Evolutionary conservation across 148 eudicot genomes (phyloP).

Genomic region (Diospyros lotus): DNA sequence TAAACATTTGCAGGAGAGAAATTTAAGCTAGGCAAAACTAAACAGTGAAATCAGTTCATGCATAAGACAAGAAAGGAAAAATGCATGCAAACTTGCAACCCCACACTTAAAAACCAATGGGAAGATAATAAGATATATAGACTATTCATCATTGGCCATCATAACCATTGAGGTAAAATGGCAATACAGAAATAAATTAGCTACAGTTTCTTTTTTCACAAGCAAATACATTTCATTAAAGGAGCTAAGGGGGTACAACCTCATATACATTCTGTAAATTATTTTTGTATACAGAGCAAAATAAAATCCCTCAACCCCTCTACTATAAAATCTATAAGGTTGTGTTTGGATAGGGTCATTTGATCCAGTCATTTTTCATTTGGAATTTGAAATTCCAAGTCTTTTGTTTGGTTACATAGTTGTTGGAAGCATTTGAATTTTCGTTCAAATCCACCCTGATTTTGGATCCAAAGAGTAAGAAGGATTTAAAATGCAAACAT

Average conservation of each 20-base stretch:
- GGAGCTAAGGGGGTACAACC: not conserved
- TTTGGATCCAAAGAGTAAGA: no score
- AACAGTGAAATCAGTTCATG: not conserved
- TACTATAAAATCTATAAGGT: no score
- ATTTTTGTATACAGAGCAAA: not conserved
- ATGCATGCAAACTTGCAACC: not conserved
- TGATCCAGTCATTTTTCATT: no score
- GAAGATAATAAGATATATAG: not conserved
- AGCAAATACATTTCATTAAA: not conserved
- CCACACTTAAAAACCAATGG: not conserved
- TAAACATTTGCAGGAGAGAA: slow-evolving; percentile 2
- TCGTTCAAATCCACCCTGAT: no score
- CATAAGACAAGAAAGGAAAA: not conserved
- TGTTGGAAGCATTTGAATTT: no score
- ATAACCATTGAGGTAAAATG: no score
- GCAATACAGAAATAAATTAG: not conserved
- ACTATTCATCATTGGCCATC: no score
- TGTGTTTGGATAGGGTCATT: no score
- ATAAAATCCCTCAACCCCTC: not conserved
- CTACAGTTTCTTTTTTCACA: not conserved
- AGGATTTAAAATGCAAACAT: no score
- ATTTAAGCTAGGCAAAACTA: not conserved
- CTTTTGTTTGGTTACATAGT: no score
- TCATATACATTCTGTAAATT: not conserved
- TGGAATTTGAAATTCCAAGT: no score